Conservation (phyloP, 768 basidiomycete species). For the Tulasnella sp. region DNA sequence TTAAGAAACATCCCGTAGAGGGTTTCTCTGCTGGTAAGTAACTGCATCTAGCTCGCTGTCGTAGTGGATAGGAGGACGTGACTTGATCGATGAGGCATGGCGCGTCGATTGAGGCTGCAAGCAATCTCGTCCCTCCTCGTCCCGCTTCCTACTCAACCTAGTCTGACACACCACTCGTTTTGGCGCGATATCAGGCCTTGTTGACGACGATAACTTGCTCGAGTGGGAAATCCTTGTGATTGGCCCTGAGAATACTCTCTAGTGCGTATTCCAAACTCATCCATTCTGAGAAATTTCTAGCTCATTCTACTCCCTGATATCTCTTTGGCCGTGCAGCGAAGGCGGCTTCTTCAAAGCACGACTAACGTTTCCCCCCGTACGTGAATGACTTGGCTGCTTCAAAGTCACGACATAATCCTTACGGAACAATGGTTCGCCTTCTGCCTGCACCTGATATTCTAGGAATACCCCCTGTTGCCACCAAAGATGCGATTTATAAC, state of each 20-base stretch:
- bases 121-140: conserved; percentile 22
- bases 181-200: conserved; percentile 60
- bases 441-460: conserved; percentile 2
- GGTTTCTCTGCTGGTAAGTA: conserved; percentile 91
- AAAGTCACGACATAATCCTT: conserved; percentile 9
- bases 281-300: too few relatives aligned
- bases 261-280: conserved; percentile 19
- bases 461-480: conserved; percentile 76
- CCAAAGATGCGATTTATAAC: conserved; percentile 96
- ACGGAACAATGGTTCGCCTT: background rate
- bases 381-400: background rate
- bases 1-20: conserved; percentile 87
- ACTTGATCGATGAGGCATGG: background rate
- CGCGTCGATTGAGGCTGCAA: conserved; percentile 4
- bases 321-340: conserved; percentile 48
- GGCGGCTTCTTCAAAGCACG: conserved; percentile 93
- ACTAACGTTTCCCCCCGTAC: conserved; percentile 61
- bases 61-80: background rate
- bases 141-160: conserved; percentile 27
- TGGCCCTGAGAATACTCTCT: conserved; percentile 39
- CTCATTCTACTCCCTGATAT: conserved; percentile 90
- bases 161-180: conserved; percentile 25
- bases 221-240: conserved; percentile 97
- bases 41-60: too few relatives aligned
- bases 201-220: conserved; percentile 85